Evolutionary conservation across 192 early-diverging fungal species (phyloP).

Genomic region (Glomus cerebriforme): DNA sequence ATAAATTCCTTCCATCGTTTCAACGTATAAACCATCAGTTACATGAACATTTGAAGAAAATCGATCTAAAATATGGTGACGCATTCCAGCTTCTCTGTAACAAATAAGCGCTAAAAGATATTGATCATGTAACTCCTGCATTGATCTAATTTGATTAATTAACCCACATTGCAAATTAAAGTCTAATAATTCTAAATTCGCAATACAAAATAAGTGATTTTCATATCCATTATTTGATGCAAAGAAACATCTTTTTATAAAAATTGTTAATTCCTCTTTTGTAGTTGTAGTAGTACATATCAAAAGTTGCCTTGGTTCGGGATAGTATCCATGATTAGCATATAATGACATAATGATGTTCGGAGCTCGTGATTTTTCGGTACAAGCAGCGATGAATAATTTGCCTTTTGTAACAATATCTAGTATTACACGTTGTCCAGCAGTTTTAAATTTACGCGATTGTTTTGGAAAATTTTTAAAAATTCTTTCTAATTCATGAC

Average conservation of each 20-base stretch:
- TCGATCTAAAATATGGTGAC: slow-evolving; percentile 33
- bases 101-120: slow-evolving; percentile 24
- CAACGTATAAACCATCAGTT: slow-evolving; percentile 9
- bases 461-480: neutral
- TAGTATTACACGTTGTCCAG: neutral
- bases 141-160: slow-evolving; percentile 19
- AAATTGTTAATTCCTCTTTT: slow-evolving; percentile 20
- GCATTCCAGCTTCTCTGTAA: slow-evolving; percentile 1
- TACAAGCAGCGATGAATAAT: slow-evolving; percentile 28
- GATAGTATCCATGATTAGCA: slow-evolving; percentile 27
- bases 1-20: slow-evolving; percentile 22
- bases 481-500: neutral
- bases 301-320: slow-evolving; percentile 27
- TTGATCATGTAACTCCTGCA: neutral
- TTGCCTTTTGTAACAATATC: slow-evolving; percentile 11
- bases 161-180: neutral
- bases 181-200: slow-evolving; percentile 19
- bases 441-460: neutral
- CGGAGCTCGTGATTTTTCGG: slow-evolving; percentile 3
- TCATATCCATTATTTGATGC: neutral
- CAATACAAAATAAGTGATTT: slow-evolving; percentile 29
- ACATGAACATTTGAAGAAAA: slow-evolving; percentile 23
- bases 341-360: slow-evolving; percentile 33
- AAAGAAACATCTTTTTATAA: neutral
- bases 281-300: slow-evolving; percentile 27